Conservation (phyloP, 2,329 filamentous ascomycete species). For the Daldinia sp. region DNA sequence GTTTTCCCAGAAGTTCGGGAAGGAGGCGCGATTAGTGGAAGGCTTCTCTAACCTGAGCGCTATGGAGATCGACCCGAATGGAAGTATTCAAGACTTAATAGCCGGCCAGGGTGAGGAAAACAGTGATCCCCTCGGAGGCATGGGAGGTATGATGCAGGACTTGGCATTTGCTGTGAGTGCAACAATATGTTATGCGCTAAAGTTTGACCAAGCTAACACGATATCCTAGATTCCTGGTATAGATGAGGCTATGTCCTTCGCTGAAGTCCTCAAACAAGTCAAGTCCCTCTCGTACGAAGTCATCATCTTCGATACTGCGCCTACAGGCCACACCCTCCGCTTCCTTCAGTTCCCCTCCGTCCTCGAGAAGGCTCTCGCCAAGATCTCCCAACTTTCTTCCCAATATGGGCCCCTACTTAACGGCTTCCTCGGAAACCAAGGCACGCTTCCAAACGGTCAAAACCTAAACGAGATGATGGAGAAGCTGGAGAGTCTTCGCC, state of each 20-base stretch:
- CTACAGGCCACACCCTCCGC: constrained; percentile 95
- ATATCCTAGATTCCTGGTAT: constrained; percentile 86
- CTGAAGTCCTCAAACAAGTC: constrained; percentile 98
- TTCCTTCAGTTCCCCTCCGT: constrained; percentile 99
- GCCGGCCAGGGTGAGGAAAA: constrained; percentile 78
- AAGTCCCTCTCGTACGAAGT: constrained; percentile 98
- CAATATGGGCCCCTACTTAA: constrained; percentile 98
- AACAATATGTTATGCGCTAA: neutral
- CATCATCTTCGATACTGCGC: constrained; percentile 98
- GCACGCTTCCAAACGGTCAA: constrained; percentile 84
- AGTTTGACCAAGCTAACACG: constrained; percentile 15
- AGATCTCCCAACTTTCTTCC: constrained; percentile 89
- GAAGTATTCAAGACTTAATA: constrained; percentile 94
- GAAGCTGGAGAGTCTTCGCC: constrained; percentile 92
- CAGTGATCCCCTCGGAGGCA: constrained; percentile 62
- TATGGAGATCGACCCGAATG: constrained; percentile 99
- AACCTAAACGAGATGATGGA: constrained; percentile 90
- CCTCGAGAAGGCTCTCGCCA: constrained; percentile 97
- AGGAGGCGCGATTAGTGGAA: constrained; percentile 91
- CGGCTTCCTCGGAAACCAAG: constrained; percentile 83
- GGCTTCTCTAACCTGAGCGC: constrained; percentile 94
- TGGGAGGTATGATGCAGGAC: constrained; percentile 99
- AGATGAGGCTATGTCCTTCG: constrained; percentile 99
- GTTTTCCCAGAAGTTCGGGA: constrained; percentile 99
- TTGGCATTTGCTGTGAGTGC: constrained; percentile 85